Evolutionary conservation across 805 yeast genomes (phyloP), one percentile per base, ranked within the genome.

Genomic region (Candida glaebosa): DNA sequence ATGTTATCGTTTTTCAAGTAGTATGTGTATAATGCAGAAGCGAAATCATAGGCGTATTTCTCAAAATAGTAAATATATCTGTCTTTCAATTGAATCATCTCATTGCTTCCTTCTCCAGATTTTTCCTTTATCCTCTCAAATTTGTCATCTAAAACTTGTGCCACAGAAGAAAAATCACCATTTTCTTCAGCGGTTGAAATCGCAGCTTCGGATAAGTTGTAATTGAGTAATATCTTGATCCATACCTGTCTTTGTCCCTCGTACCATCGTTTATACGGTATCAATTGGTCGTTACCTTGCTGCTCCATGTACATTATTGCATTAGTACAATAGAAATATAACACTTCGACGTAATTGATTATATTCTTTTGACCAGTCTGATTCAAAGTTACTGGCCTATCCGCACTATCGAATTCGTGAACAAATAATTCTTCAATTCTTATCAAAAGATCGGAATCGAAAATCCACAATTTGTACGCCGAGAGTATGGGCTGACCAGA

Each of bases 1-100:
- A 78, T 62, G 46, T 81, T 75, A 25, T 77, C 78, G 5, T 72
- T 57, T 32, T 69, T 61, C 16, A 84, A 67, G 50, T 80, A 83
- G 56, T 76, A 76, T 16, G 69, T 67, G 57, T 81, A 89, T 20
- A 87, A 66, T 1, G 75, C 72, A 3, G 69, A 54, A 0, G 95
- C 95, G 69, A 89, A 89, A 3, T 61, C 69, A 52, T 82, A 83
- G 1, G 83, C 87, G 59, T 76, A 86, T 38, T 69, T 70, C 12
- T 73, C 72, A 54, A 87, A 79, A 55, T 76, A 84, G 25, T 64
- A 60, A 16, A 65, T 69, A 48, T 80, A 78, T 37, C 52, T 57
- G 18, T 48, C 49, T 9, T 47, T 39, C 37, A 53, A 42, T 20
- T 43, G 43, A 15, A 43, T 32, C 30, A 47, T 47, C 35, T 58